Percentiles rank a stretch among this genome's conserved stretches.
Conservation (phyloP, 352 stramenopile species). For the Globisporangium spiculum region DNA sequence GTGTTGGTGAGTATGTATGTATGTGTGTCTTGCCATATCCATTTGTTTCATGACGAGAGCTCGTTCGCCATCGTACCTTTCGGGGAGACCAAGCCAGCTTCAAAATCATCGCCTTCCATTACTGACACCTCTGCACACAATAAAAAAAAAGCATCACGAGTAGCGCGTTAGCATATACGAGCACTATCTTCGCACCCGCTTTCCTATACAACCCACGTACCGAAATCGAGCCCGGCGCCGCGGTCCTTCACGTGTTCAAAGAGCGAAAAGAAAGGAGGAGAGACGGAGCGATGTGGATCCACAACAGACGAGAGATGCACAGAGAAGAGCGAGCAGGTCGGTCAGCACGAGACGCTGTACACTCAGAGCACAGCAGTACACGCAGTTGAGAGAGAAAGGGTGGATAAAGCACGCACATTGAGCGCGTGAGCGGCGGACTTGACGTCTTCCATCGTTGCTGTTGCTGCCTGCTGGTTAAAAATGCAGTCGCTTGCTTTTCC, state of each 20-base stretch:
- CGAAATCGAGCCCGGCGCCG: constrained; percentile 66
- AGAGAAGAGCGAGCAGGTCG: not conserved
- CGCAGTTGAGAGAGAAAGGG: no score
- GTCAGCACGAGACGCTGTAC: not conserved
- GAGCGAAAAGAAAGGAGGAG: not conserved
- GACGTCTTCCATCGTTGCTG: constrained; percentile 36
- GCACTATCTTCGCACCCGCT: not conserved
- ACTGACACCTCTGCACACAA: constrained; percentile 66
- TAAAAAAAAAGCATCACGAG: not conserved
- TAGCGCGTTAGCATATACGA: not conserved
- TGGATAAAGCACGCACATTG: constrained; percentile 28
- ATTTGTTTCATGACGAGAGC: not conserved
- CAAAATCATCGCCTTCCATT: constrained; percentile 63
- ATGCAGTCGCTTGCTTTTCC: not conserved
- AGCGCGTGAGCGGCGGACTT: constrained; percentile 39
- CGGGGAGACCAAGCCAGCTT: constrained; percentile 71
- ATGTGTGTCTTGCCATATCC: not conserved
- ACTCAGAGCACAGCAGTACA: not conserved
- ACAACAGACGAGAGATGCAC: not conserved
- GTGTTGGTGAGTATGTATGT: not conserved
- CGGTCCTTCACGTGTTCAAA: constrained; percentile 41
- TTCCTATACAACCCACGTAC: constrained; percentile 27
- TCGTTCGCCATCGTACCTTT: constrained; percentile 35
- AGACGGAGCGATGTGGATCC: not conserved
- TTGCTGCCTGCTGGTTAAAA: not conserved